Evolutionary conservation across 2,329 filamentous ascomycete genomes (phyloP), one percentile per base, ranked within the genome.

Genomic region (Colletotrichum chrysophilum): DNA sequence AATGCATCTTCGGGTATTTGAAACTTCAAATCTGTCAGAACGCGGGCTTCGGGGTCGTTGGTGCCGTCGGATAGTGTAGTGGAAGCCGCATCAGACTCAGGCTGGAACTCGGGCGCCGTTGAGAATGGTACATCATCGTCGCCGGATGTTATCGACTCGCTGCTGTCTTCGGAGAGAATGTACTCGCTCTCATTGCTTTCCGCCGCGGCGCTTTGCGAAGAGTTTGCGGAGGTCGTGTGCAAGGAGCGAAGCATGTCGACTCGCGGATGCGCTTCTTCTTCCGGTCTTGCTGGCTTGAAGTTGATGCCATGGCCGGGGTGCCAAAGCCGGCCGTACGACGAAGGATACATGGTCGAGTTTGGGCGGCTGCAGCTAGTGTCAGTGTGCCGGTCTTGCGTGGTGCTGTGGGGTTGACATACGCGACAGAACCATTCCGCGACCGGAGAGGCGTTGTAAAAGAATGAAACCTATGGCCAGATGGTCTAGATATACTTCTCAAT

Each of bases 1-100:
- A 91, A 91, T 24, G 85, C 74, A 4, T 88, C 83, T 34, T 85
- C 80, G 3, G 85, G 82, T 60, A 92, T 88, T 74, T 88, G 87
- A 80, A 85, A 91, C 1, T 86, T 81, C 7, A 88, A 80, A 1
- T 81, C 80, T 5, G 86, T 85, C 38, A 81, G 78, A 0, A 88
- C 87, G 8, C 84, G 84, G 7, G 80, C 74, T 14, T 60, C 58
- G 8, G 48, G 30, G 4, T n/a, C 48, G 8, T 21, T 21, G 16
- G 30, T 60, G 14, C 14, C 56, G 12, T n/a, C 30, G 18, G 12
- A 34, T 28, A 36, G 43, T 9, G 26, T 43, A 5, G 21, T 30
- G 4, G 32, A 26, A 6, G 43, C 30, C 43, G 5, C n/a, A 12
- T 55, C 30, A 16, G 67, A 62, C 3, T 21, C 60, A 7, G 38